These are phyloP conservation scores for Cylindrotheca fusiformis DNA, from an alignment of 108 stramenopile genomes.

Conservation along the genomic window DNA sequence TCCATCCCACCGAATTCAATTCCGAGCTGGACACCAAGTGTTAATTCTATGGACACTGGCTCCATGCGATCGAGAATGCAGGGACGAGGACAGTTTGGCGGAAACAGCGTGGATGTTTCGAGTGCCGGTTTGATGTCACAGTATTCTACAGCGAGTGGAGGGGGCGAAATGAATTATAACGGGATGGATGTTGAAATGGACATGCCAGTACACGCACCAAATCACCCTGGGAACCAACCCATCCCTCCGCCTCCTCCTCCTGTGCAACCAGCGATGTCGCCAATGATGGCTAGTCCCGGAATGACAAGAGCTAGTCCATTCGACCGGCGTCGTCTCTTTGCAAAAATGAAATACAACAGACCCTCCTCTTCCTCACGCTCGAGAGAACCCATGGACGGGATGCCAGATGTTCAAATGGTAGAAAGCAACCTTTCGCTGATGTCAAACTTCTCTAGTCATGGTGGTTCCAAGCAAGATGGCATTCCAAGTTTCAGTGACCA, in stretches of 20 bases:
- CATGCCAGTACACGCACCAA: background rate
- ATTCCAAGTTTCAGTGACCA: constrained; percentile 15
- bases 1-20: too few relatives aligned
- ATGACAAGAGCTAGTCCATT: constrained; percentile 4
- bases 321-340: constrained; percentile 39
- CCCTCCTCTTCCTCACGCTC: constrained; percentile 9
- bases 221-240: background rate
- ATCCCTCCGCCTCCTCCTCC: constrained; percentile 4
- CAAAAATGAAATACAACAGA: constrained; percentile 39
- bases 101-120: constrained; percentile 19
- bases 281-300: constrained; percentile 7
- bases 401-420: constrained; percentile 53
- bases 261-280: constrained; percentile 13
- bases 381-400: constrained; percentile 22
- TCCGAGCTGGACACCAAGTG: constrained; percentile 19
- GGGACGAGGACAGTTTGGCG: constrained; percentile 13
- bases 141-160: constrained; percentile 3
- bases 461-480: constrained; percentile 5
- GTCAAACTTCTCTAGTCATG: constrained; percentile 26
- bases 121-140: constrained; percentile 15
- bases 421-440: constrained; percentile 31
- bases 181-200: background rate
- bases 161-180: constrained; percentile 4
- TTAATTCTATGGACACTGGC: constrained; percentile 9
- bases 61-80: constrained; percentile 20